Evolutionary conservation across 306 rosid species (phyloP).

Genomic region (Pachyrhizus erosus): DNA sequence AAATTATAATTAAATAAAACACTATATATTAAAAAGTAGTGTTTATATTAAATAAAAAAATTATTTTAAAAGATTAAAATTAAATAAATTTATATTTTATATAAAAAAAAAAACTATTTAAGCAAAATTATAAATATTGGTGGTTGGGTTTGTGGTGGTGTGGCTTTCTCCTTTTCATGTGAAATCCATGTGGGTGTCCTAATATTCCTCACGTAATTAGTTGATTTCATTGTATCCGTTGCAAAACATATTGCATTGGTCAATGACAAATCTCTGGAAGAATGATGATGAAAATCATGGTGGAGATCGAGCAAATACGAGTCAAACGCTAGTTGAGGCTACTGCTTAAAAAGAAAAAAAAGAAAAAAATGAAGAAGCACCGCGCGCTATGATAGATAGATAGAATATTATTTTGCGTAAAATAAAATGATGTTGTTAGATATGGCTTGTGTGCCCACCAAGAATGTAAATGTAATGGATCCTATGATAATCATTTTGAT

Average conservation of each 20-base stretch:
- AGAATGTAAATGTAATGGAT: slow-evolving; percentile 37
- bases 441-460: slow-evolving; percentile 27
- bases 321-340: slow-evolving; percentile 28
- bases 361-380: neutral
- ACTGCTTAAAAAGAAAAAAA: neutral
- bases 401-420: neutral
- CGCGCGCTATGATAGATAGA: neutral
- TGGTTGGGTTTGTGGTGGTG: neutral
- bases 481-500: slow-evolving; percentile 43
- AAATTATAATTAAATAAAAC: too few species aligned
- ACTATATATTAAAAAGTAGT: too few species aligned
- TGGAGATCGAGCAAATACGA: neutral
- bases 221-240: neutral
- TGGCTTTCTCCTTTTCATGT: neutral
- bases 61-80: too few species aligned
- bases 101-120: neutral
- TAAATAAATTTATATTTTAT: neutral
- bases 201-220: neutral
- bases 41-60: too few species aligned
- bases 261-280: slow-evolving; percentile 15
- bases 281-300: slow-evolving; percentile 38
- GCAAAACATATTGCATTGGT: neutral
- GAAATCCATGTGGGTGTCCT: slow-evolving; percentile 16
- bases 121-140: neutral
- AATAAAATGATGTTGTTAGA: slow-evolving; percentile 1